Conservation (phyloP, 2,329 filamentous ascomycete genomes). For the Aspergillus sp. region DNA sequence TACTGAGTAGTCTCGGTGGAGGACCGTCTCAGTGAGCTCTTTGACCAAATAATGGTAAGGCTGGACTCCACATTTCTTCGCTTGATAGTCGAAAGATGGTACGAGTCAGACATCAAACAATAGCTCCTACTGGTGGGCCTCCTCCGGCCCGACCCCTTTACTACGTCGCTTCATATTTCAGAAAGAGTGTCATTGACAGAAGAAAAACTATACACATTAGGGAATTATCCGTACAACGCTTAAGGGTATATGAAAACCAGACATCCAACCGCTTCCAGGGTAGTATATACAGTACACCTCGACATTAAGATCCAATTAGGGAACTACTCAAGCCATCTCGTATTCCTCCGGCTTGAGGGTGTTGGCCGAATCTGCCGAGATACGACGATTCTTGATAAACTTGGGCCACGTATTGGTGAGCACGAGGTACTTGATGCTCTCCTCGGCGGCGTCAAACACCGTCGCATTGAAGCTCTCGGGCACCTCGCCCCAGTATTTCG, state of each 20-base stretch:
- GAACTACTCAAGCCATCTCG: not conserved
- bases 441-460: constrained; percentile 59
- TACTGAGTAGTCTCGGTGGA: too few relatives aligned
- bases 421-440: constrained; percentile 64
- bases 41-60: too few relatives aligned
- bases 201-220: not conserved
- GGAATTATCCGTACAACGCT: not conserved
- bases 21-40: too few relatives aligned
- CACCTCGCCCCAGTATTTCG: constrained; percentile 31
- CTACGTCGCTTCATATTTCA: too few relatives aligned
- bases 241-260: not conserved
- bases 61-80: too few relatives aligned
- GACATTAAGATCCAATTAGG: not conserved
- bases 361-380: constrained; percentile 1
- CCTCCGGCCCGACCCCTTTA: too few relatives aligned
- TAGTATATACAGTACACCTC: not conserved
- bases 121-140: too few relatives aligned
- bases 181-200: not conserved
- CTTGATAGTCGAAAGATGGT: too few relatives aligned
- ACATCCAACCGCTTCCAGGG: not conserved
- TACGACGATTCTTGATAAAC: constrained; percentile 25
- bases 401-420: constrained; percentile 65
- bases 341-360: not conserved
- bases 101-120: too few relatives aligned
- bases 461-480: constrained; percentile 48